phyloP scores from a whole-genome alignment of 2,329 filamentous ascomycete genomes.

The Phaeoacremonium minimum region DNA sequence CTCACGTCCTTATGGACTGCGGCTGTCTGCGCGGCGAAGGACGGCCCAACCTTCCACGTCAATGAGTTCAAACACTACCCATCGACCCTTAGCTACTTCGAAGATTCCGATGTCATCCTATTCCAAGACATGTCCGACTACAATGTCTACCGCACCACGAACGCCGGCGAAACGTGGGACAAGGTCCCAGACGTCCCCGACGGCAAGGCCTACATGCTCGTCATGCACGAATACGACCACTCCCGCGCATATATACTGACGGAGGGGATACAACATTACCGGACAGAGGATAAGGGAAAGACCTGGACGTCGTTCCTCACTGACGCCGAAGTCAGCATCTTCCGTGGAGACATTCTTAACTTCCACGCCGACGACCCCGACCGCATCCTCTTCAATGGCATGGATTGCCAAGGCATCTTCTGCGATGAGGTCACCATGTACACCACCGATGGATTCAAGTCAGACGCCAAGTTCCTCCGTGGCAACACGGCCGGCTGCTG shows the following conservation, averaged over 20 bases:
- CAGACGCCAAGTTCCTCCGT: slow-evolving; percentile 59
- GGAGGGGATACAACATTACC: slow-evolving; percentile 66
- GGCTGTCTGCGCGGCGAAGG: slow-evolving; percentile 48
- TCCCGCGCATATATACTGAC: slow-evolving; percentile 79
- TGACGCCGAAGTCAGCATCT: slow-evolving; percentile 50
- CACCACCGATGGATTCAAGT: slow-evolving; percentile 81
- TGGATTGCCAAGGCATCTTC: slow-evolving; percentile 60
- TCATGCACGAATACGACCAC: slow-evolving; percentile 75
- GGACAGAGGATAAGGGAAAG: slow-evolving; percentile 77
- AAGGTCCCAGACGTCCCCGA: slow-evolving; percentile 60
- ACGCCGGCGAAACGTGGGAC: slow-evolving; percentile 78
- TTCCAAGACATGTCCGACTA: slow-evolving; percentile 63
- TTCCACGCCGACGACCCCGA: slow-evolving; percentile 84
- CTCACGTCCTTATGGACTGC: slow-evolving; percentile 38
- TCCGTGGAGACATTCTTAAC: slow-evolving; percentile 48
- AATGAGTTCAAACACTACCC: slow-evolving; percentile 65
- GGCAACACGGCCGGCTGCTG: slow-evolving; percentile 71
- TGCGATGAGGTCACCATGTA: slow-evolving; percentile 66
- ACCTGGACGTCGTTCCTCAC: slow-evolving; percentile 74
- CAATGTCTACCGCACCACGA: slow-evolving; percentile 70
- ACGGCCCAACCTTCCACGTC: slow-evolving; percentile 61
- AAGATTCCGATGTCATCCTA: slow-evolving; percentile 78
- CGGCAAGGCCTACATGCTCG: slow-evolving; percentile 57
- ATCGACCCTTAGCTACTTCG: slow-evolving; percentile 78
- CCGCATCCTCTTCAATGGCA: slow-evolving; percentile 80